Conservation (phyloP, 768 basidiomycete genomes). For the Kwoniella botswanensis region DNA sequence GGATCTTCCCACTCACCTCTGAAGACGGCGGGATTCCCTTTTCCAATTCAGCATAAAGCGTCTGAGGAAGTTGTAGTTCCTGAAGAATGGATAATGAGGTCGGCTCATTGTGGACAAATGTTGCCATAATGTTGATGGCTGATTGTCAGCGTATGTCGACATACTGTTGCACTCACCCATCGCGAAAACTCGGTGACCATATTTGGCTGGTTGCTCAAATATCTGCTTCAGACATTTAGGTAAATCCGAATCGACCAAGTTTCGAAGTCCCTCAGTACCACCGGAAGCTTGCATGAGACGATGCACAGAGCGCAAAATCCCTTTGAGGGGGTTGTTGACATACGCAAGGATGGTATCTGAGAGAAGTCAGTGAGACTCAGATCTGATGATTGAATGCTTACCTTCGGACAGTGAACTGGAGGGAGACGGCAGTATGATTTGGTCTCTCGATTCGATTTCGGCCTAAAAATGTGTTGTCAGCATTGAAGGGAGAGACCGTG, state of each 20-base stretch:
- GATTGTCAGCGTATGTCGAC: slow-evolving; percentile 23
- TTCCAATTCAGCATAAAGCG: slow-evolving; percentile 85
- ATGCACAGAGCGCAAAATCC: slow-evolving; percentile 87
- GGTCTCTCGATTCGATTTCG: slow-evolving; percentile 38
- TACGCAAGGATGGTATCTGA: slow-evolving; percentile 75
- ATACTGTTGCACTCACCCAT: slow-evolving; percentile 65
- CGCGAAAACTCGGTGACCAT: slow-evolving; percentile 84
- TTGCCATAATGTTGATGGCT: slow-evolving; percentile 95
- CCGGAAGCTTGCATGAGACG: slow-evolving; percentile 97
- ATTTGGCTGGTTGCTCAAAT: slow-evolving; percentile 77
- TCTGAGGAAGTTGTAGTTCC: slow-evolving; percentile 84
- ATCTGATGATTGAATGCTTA: background rate
- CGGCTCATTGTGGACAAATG: slow-evolving; percentile 98
- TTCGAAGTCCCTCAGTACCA: slow-evolving; percentile 84
- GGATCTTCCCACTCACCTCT: slow-evolving; percentile 65
- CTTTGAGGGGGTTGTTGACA: slow-evolving; percentile 81
- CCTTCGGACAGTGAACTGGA: slow-evolving; percentile 23
- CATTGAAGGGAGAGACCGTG: background rate
- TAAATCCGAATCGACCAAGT: slow-evolving; percentile 87
- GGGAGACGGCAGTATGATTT: background rate
- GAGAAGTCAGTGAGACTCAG: slow-evolving; percentile 2
- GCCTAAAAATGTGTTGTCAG: slow-evolving; percentile 14
- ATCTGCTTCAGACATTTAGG: slow-evolving; percentile 85
- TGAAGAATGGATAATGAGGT: slow-evolving; percentile 91
- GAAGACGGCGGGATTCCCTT: slow-evolving; percentile 81